These are phyloP conservation scores for Ustilago hordei DNA, from an alignment of 1,284 basidiomycete genomes.

Conservation along the genomic window DNA sequence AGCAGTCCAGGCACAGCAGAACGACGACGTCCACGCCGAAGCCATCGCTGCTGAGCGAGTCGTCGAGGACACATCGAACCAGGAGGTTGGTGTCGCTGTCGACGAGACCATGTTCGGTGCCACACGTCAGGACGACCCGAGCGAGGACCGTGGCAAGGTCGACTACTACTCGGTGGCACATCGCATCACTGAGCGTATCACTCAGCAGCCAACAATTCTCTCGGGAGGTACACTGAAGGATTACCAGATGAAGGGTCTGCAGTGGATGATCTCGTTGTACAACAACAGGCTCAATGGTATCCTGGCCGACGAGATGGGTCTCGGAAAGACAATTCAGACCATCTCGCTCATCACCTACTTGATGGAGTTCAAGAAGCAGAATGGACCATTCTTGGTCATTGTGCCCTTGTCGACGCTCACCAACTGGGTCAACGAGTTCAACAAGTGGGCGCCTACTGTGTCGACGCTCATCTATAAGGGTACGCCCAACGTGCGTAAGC, in stretches of 20 bases:
- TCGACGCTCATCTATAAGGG: slow-evolving; percentile 68
- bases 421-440: slow-evolving; percentile 70
- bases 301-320: slow-evolving; percentile 70
- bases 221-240: slow-evolving; percentile 71
- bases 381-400: slow-evolving; percentile 69
- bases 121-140: slow-evolving; percentile 76
- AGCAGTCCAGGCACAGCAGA: slow-evolving; percentile 94
- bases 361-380: slow-evolving; percentile 69
- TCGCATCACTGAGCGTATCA: slow-evolving; percentile 87
- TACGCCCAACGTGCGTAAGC: slow-evolving; percentile 65
- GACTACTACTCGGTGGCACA: slow-evolving; percentile 99
- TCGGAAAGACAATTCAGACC: slow-evolving; percentile 70
- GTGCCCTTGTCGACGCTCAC: slow-evolving; percentile 69
- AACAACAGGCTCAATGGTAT: slow-evolving; percentile 70
- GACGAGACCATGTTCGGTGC: slow-evolving; percentile 92
- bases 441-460: slow-evolving; percentile 68
- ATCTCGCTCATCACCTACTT: slow-evolving; percentile 69
- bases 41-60: slow-evolving; percentile 60
- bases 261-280: slow-evolving; percentile 70
- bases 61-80: slow-evolving; percentile 55
- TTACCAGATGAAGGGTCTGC: slow-evolving; percentile 69
- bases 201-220: slow-evolving; percentile 84
- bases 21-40: slow-evolving; percentile 74
- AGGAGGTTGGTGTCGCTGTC: slow-evolving; percentile 72
- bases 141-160: slow-evolving; percentile 77